These are phyloP conservation scores for Spergularia azorica DNA, from an alignment of 179 eudicot species.

Conservation along the genomic window DNA sequence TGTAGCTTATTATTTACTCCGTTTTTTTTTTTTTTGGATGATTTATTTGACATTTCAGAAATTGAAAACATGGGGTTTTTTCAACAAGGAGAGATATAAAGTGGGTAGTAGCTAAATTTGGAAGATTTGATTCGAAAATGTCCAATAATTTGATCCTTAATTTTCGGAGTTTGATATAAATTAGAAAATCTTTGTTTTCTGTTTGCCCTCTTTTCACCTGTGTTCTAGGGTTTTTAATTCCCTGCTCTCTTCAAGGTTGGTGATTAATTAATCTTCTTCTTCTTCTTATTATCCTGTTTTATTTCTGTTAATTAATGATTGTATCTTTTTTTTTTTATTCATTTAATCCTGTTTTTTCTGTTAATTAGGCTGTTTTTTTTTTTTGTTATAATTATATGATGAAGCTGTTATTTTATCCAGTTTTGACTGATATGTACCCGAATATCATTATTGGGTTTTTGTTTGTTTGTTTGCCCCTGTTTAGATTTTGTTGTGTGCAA, in stretches of 20 bases:
- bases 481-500: background rate
- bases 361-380: background rate
- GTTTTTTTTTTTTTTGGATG: background rate
- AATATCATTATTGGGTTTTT: background rate
- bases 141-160: constrained; percentile 31
- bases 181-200: background rate
- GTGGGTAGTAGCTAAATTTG: constrained; percentile 30
- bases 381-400: constrained; percentile 1
- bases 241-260: constrained; percentile 32
- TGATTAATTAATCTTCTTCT: background rate
- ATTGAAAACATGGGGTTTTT: background rate
- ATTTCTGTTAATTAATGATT: background rate
- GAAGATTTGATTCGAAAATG: constrained; percentile 10
- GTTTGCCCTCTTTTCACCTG: constrained; percentile 19
- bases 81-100: background rate
- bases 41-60: background rate
- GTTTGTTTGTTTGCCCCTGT: background rate
- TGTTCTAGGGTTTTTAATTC: constrained; percentile 32
- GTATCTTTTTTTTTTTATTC: background rate
- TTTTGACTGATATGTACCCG: background rate
- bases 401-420: background rate
- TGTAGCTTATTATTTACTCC: background rate
- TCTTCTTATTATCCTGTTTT: background rate
- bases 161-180: constrained; percentile 11
- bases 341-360: background rate